Conservation (phyloP, 176 grass and related monocot genomes). For the Pontederia crassipes region DNA sequence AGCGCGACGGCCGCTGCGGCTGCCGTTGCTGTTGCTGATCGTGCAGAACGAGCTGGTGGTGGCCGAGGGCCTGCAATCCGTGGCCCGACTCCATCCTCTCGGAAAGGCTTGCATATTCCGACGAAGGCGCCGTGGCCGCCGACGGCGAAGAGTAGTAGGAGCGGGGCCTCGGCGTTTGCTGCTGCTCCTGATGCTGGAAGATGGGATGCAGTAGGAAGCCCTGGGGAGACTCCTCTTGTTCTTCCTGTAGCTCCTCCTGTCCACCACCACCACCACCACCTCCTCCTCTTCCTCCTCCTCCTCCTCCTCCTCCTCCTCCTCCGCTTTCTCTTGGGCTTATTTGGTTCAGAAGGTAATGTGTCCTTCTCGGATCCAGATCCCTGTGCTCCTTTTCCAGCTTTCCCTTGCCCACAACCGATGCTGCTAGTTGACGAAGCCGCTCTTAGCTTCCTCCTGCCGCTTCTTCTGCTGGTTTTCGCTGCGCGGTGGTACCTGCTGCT, state of each 20-base stretch:
- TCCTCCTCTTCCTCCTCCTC: neutral
- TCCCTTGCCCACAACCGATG: neutral
- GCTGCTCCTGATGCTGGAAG: neutral
- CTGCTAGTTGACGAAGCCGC: neutral
- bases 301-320: conserved; percentile 5
- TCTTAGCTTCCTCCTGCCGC: neutral
- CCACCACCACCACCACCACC: neutral
- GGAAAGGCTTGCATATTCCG: conserved; percentile 12
- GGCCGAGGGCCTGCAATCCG: neutral
- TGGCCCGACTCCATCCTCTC: conserved; percentile 2
- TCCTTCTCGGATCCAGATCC: conserved; percentile 16
- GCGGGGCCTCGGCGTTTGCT: neutral
- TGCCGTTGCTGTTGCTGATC: neutral
- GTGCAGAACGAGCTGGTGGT: neutral
- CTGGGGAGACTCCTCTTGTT: neutral
- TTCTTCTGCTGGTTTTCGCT: neutral
- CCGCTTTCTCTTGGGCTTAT: conserved; percentile 10
- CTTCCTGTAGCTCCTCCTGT: neutral
- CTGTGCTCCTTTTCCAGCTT: conserved; percentile 6
- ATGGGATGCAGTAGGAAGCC: conserved; percentile 10
- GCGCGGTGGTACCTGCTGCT: neutral
- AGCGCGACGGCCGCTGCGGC: neutral
- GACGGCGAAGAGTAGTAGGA: conserved; percentile 3
- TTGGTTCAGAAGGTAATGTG: neutral
- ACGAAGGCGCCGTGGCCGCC: conserved; percentile 10